Percentiles rank a stretch among this genome's conserved stretches.
Evolutionary conservation across 2,329 filamentous ascomycete species (phyloP).

Genomic region (Lasiodiplodia theobromae): DNA sequence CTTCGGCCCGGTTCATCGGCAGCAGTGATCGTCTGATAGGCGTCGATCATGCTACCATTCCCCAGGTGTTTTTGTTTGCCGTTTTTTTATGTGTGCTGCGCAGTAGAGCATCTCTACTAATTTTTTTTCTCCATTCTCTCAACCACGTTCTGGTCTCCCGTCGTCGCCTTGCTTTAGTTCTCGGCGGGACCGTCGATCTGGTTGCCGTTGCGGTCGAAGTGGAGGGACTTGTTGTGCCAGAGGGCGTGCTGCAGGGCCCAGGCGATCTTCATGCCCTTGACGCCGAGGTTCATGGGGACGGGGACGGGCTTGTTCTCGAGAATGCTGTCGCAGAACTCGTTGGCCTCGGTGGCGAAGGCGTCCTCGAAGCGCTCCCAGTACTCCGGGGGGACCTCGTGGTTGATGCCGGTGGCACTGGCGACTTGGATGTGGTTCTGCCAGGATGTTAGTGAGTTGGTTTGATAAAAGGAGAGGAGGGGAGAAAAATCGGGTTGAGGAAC

Average conservation of each 20-base stretch:
- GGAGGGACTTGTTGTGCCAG: conserved; percentile 62
- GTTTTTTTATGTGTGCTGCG: background rate
- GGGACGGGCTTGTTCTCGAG: conserved; percentile 48
- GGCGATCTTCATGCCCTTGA: conserved; percentile 49
- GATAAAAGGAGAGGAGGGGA: too few species aligned
- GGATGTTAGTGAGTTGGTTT: background rate
- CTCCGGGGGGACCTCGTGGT: conserved; percentile 46
- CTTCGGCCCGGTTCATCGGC: too few species aligned
- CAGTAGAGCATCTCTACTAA: background rate
- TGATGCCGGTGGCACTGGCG: conserved; percentile 44
- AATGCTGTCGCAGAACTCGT: conserved; percentile 48
- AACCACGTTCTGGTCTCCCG: background rate
- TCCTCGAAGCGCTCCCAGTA: conserved; percentile 51
- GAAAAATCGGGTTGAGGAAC: background rate
- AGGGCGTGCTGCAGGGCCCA: conserved; percentile 64
- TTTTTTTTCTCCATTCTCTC: background rate
- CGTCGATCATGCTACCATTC: too few species aligned
- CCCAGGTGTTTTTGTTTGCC: background rate
- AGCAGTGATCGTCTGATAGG: too few species aligned
- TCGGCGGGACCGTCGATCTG: conserved; percentile 28
- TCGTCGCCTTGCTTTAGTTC: background rate
- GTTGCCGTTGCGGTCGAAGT: conserved; percentile 42
- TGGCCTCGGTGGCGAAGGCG: conserved; percentile 50
- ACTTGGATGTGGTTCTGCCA: conserved; percentile 42
- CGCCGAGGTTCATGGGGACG: conserved; percentile 43